A percentile compares a stretch with the other conserved stretches of the same genome.
phyloP scores from a whole-genome alignment of 495 filamentous ascomycete genomes.

The Corynascus novoguineensis region DNA sequence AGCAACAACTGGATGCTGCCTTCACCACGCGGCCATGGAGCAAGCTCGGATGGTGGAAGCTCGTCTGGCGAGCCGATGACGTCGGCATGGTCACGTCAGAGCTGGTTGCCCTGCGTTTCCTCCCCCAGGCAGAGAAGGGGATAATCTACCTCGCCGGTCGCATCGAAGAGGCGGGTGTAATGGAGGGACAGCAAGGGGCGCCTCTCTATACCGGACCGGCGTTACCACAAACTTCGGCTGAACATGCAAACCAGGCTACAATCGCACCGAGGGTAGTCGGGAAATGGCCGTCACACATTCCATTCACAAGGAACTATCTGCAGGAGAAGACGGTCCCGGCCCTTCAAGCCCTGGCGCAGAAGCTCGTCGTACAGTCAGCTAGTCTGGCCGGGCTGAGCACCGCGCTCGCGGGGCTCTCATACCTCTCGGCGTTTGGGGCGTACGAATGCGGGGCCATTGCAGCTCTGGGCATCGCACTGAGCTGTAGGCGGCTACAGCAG shows the following conservation, averaged over 20 bases:
- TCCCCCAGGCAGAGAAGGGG: constrained; percentile 66
- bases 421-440: constrained; percentile 52
- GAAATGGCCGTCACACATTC: constrained; percentile 47
- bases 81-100: constrained; percentile 74
- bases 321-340: constrained; percentile 60
- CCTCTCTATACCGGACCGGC: constrained; percentile 19
- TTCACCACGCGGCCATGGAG: constrained; percentile 67
- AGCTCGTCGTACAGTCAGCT: constrained; percentile 67
- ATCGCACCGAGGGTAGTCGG: constrained; percentile 2
- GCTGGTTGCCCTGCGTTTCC: constrained; percentile 66
- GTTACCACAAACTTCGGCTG: background rate
- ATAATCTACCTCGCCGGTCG: constrained; percentile 77
- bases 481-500: constrained; percentile 66
- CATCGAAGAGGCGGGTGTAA: constrained; percentile 56
- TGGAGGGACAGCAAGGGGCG: constrained; percentile 6
- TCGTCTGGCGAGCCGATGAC: constrained; percentile 91
- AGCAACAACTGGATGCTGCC: constrained; percentile 65
- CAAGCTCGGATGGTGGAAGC: constrained; percentile 84
- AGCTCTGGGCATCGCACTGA: constrained; percentile 69
- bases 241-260: background rate
- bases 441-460: constrained; percentile 80
- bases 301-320: constrained; percentile 55
- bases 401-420: constrained; percentile 62
- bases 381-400: constrained; percentile 58
- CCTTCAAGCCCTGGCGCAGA: constrained; percentile 75